A percentile compares a stretch with the other conserved stretches of the same genome.
phyloP scores from a whole-genome alignment of 225 moss, liverwort and hornwort species.

The Antitrichia curtipendula region DNA sequence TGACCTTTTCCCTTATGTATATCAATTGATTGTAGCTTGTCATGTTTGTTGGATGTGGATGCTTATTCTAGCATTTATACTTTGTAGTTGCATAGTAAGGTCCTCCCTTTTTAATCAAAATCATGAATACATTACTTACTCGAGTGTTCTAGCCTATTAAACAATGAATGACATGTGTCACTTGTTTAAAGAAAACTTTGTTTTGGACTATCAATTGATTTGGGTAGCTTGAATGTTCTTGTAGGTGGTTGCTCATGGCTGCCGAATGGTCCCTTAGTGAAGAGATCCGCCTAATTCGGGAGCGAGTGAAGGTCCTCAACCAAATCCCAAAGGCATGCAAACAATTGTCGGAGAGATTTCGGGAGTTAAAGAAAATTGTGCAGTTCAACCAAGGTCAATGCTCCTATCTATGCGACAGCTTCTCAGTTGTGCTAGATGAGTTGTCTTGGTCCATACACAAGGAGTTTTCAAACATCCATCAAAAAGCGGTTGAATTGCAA shows the following conservation, averaged over 20 bases:
- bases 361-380: conserved; percentile 20
- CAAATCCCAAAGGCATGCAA: conserved; percentile 31
- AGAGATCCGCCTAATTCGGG: conserved; percentile 20
- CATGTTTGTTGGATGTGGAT: neutral
- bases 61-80: neutral
- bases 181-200: neutral
- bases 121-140: neutral
- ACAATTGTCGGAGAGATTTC: conserved; percentile 18
- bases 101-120: neutral
- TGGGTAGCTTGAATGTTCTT: neutral
- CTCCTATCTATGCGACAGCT: conserved; percentile 27
- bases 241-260: neutral
- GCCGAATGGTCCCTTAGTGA: conserved; percentile 15
- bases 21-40: neutral
- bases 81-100: neutral
- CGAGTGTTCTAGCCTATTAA: too few species aligned
- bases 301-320: conserved; percentile 30
- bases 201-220: neutral
- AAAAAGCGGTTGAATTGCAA: conserved; percentile 28
- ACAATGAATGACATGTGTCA: neutral
- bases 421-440: conserved; percentile 33
- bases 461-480: conserved; percentile 32
- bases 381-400: conserved; percentile 37
- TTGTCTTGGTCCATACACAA: conserved; percentile 32
- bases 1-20: neutral